Percentiles rank a stretch among this genome's conserved stretches.
Conservation (phyloP, 805 yeast genomes). For the Helenozyma rhizophorensis region DNA sequence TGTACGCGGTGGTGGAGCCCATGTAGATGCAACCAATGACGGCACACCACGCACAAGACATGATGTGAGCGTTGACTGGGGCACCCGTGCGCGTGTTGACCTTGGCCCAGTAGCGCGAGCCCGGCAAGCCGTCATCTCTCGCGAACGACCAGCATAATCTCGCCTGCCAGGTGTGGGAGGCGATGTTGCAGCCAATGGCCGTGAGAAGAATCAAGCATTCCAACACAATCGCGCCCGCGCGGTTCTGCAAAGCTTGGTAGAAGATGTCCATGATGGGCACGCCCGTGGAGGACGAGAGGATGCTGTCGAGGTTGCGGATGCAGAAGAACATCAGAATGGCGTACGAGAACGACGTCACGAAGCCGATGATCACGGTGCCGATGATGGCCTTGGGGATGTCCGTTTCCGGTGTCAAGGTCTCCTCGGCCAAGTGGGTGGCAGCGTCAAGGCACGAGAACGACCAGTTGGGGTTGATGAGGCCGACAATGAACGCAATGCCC, state of each 20-base stretch:
- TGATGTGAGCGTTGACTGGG: constrained; percentile 57
- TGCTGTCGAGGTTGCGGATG: constrained; percentile 47
- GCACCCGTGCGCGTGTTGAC: constrained; percentile 45
- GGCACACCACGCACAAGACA: constrained; percentile 50
- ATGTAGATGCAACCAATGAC: constrained; percentile 58
- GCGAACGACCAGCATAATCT: constrained; percentile 66
- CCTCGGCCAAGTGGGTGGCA: constrained; percentile 72
- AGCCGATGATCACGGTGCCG: constrained; percentile 62
- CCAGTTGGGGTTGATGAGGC: constrained; percentile 69
- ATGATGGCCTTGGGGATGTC: constrained; percentile 60
- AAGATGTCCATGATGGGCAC: constrained; percentile 62
- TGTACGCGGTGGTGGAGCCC: constrained; percentile 65
- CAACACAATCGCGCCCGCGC: constrained; percentile 52
- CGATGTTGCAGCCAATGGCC: constrained; percentile 55
- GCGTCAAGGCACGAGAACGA: constrained; percentile 65
- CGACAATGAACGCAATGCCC: constrained; percentile 64
- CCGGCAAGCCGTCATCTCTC: constrained; percentile 60
- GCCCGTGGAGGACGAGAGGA: constrained; percentile 49
- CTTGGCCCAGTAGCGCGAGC: constrained; percentile 46
- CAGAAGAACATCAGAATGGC: constrained; percentile 56
- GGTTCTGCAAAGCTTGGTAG: constrained; percentile 50
- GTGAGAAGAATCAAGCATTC: constrained; percentile 47
- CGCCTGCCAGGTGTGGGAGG: constrained; percentile 66
- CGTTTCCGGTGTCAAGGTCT: constrained; percentile 51
- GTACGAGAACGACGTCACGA: constrained; percentile 53